Percentiles rank a stretch among this genome's conserved stretches.
phyloP scores from a whole-genome alignment of 768 basidiomycete species.

The Suillus clintonianus region DNA sequence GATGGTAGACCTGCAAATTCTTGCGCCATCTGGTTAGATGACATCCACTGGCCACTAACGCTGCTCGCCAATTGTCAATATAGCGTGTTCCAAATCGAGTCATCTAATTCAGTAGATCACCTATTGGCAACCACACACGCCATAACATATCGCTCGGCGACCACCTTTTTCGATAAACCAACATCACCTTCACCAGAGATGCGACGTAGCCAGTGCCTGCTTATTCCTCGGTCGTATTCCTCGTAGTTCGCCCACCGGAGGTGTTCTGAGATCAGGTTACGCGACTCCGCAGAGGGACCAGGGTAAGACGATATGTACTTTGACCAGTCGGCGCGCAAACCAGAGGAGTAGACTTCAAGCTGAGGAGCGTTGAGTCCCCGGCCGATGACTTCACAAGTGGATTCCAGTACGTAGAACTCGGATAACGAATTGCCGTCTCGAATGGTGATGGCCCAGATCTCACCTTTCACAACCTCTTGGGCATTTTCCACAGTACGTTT shows the following conservation, averaged over 20 bases:
- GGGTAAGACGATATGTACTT: constrained; percentile 43
- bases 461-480: constrained; percentile 52
- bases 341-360: constrained; percentile 2
- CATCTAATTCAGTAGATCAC: constrained; percentile 33
- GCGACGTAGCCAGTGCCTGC: constrained; percentile 61
- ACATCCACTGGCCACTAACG: constrained; percentile 70
- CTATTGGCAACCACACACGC: constrained; percentile 77
- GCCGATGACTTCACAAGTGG: constrained; percentile 76
- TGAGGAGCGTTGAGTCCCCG: constrained; percentile 19
- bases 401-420: constrained; percentile 60
- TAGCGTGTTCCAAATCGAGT: neutral
- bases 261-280: constrained; percentile 34
- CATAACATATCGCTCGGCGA: constrained; percentile 66
- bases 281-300: neutral
- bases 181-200: constrained; percentile 43
- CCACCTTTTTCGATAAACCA: constrained; percentile 42
- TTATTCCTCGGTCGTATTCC: constrained; percentile 70
- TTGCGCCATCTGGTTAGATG: constrained; percentile 69
- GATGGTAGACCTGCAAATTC: constrained; percentile 57
- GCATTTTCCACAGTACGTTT: constrained; percentile 44
- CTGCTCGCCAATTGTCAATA: constrained; percentile 35
- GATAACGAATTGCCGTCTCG: constrained; percentile 23
- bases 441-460: constrained; percentile 61
- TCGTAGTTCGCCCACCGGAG: constrained; percentile 71
- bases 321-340: constrained; percentile 67